Conservation (phyloP, 805 yeast species). For the Candida namnaoensis region DNA sequence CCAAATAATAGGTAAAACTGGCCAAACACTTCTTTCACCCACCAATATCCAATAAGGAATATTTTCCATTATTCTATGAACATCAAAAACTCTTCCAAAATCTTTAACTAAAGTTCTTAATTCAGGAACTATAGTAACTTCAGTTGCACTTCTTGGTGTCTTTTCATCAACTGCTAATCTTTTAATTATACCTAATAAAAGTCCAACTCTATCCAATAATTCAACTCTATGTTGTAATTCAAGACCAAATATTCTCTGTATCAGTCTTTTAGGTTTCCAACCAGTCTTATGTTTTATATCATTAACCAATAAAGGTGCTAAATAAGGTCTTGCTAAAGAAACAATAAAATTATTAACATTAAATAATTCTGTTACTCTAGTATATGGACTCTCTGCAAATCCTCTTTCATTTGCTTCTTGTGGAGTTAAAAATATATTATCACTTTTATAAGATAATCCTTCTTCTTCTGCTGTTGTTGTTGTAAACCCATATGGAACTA, state of each 20-base stretch:
- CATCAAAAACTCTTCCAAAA: constrained; percentile 29
- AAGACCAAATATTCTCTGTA: constrained; percentile 36
- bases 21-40: constrained; percentile 94
- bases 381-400: constrained; percentile 63
- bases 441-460: constrained; percentile 17
- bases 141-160: constrained; percentile 71
- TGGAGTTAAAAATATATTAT: constrained; percentile 30
- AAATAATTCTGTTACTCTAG: constrained; percentile 82
- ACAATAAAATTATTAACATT: constrained; percentile 92
- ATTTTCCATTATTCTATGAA: constrained; percentile 75
- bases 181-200: constrained; percentile 60
- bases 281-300: constrained; percentile 65
- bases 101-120: constrained; percentile 44
- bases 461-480: too few relatives aligned
- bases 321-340: constrained; percentile 86
- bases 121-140: constrained; percentile 87
- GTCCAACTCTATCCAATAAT: constrained; percentile 69
- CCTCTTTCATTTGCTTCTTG: constrained; percentile 36
- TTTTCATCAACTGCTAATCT: constrained; percentile 83
- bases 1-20: constrained; percentile 73
- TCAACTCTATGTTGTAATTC: constrained; percentile 82
- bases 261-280: constrained; percentile 25
- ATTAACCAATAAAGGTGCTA: constrained; percentile 81
- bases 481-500: constrained; percentile 40
- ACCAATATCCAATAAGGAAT: constrained; percentile 84